phyloP scores from a whole-genome alignment of 2,329 filamentous ascomycete genomes.

The Calonectria pseudoturangicola region DNA sequence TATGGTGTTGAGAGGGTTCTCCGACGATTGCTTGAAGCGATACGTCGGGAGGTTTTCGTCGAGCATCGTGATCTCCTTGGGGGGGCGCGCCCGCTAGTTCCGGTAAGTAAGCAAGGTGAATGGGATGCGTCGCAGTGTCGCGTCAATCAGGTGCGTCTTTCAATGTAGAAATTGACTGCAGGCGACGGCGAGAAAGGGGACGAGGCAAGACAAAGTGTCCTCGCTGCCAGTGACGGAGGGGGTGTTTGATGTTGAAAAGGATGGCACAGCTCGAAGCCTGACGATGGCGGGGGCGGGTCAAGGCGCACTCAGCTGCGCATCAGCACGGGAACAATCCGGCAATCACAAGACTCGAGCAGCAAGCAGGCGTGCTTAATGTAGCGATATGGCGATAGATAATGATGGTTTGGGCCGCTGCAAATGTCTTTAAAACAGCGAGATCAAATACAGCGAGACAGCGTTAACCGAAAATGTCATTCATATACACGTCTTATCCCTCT shows the following conservation, averaged over 20 bases:
- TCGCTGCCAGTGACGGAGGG: constrained; percentile 23
- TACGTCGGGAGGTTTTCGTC: constrained; percentile 94
- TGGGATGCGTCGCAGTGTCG: constrained; percentile 27
- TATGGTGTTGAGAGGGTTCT: constrained; percentile 73
- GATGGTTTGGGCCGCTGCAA: background rate
- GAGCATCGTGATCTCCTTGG: constrained; percentile 75
- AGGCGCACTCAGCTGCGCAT: constrained; percentile 32
- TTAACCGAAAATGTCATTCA: background rate
- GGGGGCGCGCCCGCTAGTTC: constrained; percentile 10
- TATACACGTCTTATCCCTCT: background rate
- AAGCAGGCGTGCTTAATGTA: background rate
- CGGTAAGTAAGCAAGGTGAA: background rate
- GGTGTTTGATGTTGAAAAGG: constrained; percentile 24
- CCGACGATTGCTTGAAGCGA: constrained; percentile 70
- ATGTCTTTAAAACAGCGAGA: background rate
- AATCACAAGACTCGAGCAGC: constrained; percentile 32
- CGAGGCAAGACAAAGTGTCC: constrained; percentile 6
- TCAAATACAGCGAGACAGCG: background rate
- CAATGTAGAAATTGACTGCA: constrained; percentile 1
- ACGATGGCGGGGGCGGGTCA: constrained; percentile 31
- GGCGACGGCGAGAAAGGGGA: constrained; percentile 1
- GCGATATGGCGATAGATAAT: background rate
- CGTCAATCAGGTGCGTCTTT: constrained; percentile 7
- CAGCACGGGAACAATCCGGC: constrained; percentile 30
- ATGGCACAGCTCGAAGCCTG: constrained; percentile 2